phyloP scores from a whole-genome alignment of 192 early-diverging fungal species.

The Podila verticillata region DNA sequence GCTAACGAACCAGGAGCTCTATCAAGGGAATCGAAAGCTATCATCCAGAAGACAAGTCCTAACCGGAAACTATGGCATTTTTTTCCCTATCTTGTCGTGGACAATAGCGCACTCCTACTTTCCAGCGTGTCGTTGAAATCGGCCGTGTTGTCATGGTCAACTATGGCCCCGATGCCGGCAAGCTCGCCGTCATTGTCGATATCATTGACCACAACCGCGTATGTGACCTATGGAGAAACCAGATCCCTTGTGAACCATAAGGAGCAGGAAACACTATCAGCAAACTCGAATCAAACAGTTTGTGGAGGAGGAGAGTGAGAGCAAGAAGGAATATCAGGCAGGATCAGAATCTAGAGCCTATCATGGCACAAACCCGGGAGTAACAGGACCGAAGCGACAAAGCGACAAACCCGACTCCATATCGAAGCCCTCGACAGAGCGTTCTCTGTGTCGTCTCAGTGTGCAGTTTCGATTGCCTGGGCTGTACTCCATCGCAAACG shows the following conservation, averaged over 20 bases:
- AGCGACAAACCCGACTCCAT: too few relatives aligned
- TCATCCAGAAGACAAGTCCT: neutral
- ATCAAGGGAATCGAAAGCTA: neutral
- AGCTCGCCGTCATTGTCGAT: conserved; percentile 98
- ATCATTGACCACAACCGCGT: conserved; percentile 99
- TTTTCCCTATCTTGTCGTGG: neutral
- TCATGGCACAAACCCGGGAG: too few relatives aligned
- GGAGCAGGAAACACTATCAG: neutral
- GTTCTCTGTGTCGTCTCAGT: too few relatives aligned
- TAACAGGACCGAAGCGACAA: too few relatives aligned
- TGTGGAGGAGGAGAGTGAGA: too few relatives aligned
- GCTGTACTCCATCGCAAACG: too few relatives aligned
- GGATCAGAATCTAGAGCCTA: too few relatives aligned
- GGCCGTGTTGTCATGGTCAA: conserved; percentile 98
- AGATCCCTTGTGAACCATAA: neutral
- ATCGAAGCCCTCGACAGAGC: too few relatives aligned
- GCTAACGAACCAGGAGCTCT: too few relatives aligned
- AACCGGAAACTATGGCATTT: conserved; percentile 1
- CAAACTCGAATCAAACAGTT: neutral
- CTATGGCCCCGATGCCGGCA: conserved; percentile 94
- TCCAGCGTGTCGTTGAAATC: conserved; percentile 96
- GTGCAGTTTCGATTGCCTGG: too few relatives aligned
- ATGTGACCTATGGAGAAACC: conserved; percentile 30
- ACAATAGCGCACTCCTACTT: conserved; percentile 62
- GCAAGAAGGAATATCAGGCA: too few relatives aligned